Percentiles rank a stretch among this genome's conserved stretches.
These are phyloP conservation scores for Silene noctiflora DNA, from an alignment of 179 eudicot genomes.

Conservation along the genomic window DNA sequence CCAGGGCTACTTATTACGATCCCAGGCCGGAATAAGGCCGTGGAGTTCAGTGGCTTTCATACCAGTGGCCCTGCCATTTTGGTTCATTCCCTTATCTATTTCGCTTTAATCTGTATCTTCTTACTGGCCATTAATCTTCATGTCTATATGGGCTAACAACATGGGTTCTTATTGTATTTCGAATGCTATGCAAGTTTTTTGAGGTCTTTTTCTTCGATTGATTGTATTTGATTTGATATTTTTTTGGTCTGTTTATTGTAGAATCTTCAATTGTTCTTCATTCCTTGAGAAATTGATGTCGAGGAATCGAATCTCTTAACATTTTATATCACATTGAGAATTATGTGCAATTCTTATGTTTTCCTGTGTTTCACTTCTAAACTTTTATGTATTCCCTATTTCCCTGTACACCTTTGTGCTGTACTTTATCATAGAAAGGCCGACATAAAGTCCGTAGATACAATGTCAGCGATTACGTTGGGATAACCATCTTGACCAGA, in stretches of 20 bases:
- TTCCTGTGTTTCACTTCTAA: background rate
- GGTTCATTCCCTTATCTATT: constrained; percentile 55
- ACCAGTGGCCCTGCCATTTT: constrained; percentile 67
- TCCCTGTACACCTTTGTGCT: too few species aligned
- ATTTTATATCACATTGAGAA: background rate
- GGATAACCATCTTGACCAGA: too few species aligned
- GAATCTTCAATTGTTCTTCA: background rate
- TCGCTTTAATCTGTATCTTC: constrained; percentile 52
- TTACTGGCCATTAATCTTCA: constrained; percentile 56
- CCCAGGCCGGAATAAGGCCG: constrained; percentile 43
- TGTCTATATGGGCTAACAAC: constrained; percentile 45
- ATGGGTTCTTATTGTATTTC: too few species aligned
- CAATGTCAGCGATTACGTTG: too few species aligned
- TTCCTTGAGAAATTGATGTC: background rate
- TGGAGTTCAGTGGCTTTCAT: constrained; percentile 58
- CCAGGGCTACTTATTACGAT: constrained; percentile 68
- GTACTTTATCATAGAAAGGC: too few species aligned
- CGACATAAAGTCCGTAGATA: too few species aligned
- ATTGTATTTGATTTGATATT: background rate
- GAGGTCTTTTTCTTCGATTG: background rate
- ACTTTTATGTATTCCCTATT: background rate
- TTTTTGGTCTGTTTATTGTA: background rate
- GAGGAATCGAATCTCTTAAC: background rate
- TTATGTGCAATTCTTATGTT: background rate
- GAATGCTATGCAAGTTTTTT: background rate